Base-by-base conservation (phyloP, 176 grass and related monocot genomes). In the Ensete glaucum region DNA sequence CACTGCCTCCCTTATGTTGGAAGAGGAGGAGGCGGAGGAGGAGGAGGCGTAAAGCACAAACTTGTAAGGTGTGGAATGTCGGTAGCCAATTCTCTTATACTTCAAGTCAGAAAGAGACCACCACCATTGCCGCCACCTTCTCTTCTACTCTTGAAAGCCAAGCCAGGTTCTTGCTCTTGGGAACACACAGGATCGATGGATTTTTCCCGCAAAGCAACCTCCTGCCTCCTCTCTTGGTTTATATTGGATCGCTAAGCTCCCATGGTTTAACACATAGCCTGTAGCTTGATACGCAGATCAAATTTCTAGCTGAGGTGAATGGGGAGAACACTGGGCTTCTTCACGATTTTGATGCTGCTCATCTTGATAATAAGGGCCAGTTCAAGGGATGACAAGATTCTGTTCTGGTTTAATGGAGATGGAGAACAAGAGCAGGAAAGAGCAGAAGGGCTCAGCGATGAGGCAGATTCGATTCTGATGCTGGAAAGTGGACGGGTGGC, bases 31-130 rank as follows among this genome's bases (percentile, higher is more conserved):
- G 22, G n/a, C n/a, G n/a, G 22, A 23, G 22, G 71, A 73, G 71
- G 70, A 54, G 11, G 70, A 72, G 51, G 71, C 54, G 71, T 73
- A 55, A 73, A 73, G 71, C 52, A 73, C 26, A 55, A n/a, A 50
- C 14, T 9, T 54, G 52, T 11, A 43, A n/a, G 23, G n/a, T 56
- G 1, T 54, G 20, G 50, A 55, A 27, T 53, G 71, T 55, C 11
- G 43, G 52, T 43, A 6, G 51, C 71, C 19, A 54, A 25, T 27
- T 73, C 71, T 73, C 71, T 73, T 73, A 26, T 73, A 73, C 71
- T 73, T 19, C 71, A 73, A 73, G 71, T 55, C 10, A 55, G 52
- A 55, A 25, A 23, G 51, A 73, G 51, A 73, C 71, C 11, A 26
- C 71, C 52, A 67, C 11, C 4, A 34, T 21, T n/a, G 48, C 27